Conservation (phyloP, 2,329 filamentous ascomycete genomes). For the Beauveria brongniartii region DNA sequence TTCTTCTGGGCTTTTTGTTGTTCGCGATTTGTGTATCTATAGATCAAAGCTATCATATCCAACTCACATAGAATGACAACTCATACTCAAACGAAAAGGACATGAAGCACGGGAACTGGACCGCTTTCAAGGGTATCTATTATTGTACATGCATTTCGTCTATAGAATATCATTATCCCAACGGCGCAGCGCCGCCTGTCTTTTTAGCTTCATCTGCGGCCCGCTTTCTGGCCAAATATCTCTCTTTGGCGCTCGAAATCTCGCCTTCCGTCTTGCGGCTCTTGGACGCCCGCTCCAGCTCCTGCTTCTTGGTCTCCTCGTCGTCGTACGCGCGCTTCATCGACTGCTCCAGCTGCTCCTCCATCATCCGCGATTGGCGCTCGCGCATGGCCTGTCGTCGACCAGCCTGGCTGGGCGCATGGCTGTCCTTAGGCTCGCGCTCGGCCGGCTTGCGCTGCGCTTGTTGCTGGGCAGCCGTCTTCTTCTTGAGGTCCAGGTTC, state of each 20-base stretch:
- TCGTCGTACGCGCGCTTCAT: constrained; percentile 66
- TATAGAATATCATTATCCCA: background rate
- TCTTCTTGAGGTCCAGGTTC: constrained; percentile 61
- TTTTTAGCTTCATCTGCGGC: constrained; percentile 64
- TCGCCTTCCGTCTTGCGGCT: constrained; percentile 70
- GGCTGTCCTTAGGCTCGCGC: constrained; percentile 25
- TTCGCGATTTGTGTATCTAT: background rate
- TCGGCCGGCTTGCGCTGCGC: constrained; percentile 20
- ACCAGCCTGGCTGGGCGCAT: constrained; percentile 32
- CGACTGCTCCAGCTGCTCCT: constrained; percentile 65
- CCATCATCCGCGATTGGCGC: constrained; percentile 70
- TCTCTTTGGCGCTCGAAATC: constrained; percentile 68
- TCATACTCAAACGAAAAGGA: background rate
- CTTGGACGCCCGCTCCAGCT: constrained; percentile 60
- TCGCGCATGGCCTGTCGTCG: constrained; percentile 63
- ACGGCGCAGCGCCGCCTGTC: constrained; percentile 28
- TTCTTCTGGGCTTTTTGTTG: background rate
- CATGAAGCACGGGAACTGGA: background rate
- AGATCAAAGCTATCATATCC: background rate
- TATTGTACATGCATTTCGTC: background rate
- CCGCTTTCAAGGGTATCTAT: constrained; percentile 22
- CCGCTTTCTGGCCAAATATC: constrained; percentile 69
- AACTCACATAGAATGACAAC: background rate
- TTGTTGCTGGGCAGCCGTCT: constrained; percentile 28
- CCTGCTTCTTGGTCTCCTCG: constrained; percentile 53